Evolutionary conservation across 352 stramenopile genomes (phyloP).

Genomic region (Albugo laibachii): DNA sequence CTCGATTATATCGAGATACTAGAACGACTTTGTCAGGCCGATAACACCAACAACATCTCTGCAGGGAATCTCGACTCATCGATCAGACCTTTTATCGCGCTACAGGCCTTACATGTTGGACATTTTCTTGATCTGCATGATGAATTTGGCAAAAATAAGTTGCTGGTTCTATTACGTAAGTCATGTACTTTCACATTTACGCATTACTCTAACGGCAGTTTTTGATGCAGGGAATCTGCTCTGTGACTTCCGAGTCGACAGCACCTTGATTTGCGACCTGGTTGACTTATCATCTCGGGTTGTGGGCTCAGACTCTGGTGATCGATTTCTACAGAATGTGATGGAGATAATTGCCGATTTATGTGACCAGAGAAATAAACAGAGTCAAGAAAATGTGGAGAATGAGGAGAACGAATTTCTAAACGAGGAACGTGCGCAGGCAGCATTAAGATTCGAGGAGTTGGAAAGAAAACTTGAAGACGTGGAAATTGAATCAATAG

Average conservation of each 20-base stretch:
- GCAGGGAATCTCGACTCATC: slow-evolving; percentile 19
- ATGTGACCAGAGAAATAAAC: slow-evolving; percentile 13
- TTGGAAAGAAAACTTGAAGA: slow-evolving; percentile 35
- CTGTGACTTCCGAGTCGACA: slow-evolving; percentile 30
- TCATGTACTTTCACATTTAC: too few relatives aligned
- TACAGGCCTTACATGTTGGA: slow-evolving; percentile 41
- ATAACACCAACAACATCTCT: slow-evolving; percentile 16
- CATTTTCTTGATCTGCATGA: slow-evolving; percentile 59
- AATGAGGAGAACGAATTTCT: slow-evolving; percentile 12
- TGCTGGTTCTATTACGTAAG: neutral
- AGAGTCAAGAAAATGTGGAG: slow-evolving; percentile 8
- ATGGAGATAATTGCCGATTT: slow-evolving; percentile 59
- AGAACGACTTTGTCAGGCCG: too few relatives aligned
- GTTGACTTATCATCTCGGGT: slow-evolving; percentile 64
- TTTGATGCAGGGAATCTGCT: slow-evolving; percentile 26
- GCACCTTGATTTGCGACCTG: slow-evolving; percentile 31
- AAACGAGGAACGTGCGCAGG: slow-evolving; percentile 28
- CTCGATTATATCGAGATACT: slow-evolving; percentile 28
- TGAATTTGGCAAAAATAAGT: slow-evolving; percentile 46
- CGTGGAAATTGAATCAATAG: slow-evolving; percentile 28
- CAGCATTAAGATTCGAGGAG: slow-evolving; percentile 37
- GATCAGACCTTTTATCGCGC: slow-evolving; percentile 39
- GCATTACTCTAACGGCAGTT: too few relatives aligned
- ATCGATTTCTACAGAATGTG: slow-evolving; percentile 60
- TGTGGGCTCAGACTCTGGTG: slow-evolving; percentile 38